A percentile compares a stretch with the other conserved stretches of the same genome.
Conservation (phyloP, 148 eudicot genomes). For the Euryodendron excelsum region DNA sequence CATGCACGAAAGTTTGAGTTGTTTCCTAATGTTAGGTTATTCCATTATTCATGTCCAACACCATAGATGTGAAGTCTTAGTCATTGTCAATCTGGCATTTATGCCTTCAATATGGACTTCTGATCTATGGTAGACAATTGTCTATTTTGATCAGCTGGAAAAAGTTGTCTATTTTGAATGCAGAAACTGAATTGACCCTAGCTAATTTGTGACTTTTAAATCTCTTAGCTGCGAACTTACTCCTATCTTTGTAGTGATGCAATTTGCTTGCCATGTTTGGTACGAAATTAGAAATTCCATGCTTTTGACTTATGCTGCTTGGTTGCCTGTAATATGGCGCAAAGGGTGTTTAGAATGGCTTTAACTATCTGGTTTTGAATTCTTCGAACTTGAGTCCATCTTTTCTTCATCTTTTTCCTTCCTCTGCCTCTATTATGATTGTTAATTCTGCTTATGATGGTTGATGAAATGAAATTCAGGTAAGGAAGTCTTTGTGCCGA, state of each 20-base stretch:
- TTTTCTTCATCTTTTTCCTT: neutral
- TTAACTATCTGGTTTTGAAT: neutral
- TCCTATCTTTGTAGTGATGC: neutral
- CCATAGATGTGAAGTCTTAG: neutral
- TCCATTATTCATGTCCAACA: neutral
- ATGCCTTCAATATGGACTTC: too few species aligned
- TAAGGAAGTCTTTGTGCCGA: conserved; percentile 74
- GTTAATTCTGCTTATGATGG: neutral
- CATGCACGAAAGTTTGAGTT: neutral
- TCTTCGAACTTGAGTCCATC: neutral
- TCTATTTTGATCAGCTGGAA: neutral
- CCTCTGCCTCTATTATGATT: neutral
- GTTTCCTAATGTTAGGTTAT: neutral
- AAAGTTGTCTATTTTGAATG: neutral
- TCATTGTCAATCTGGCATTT: neutral
- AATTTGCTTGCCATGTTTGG: neutral
- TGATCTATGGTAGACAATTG: neutral
- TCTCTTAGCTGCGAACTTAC: neutral
- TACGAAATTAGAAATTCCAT: neutral
- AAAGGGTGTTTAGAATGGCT: neutral
- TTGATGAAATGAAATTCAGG: conserved; percentile 27
- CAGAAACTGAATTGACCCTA: neutral
- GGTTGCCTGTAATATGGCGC: neutral
- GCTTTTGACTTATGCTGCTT: neutral
- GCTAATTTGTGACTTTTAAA: neutral